Evolutionary conservation across 495 filamentous ascomycete species (phyloP), one percentile per base, ranked within the genome.

Genomic region (Penicillium paradoxum): DNA sequence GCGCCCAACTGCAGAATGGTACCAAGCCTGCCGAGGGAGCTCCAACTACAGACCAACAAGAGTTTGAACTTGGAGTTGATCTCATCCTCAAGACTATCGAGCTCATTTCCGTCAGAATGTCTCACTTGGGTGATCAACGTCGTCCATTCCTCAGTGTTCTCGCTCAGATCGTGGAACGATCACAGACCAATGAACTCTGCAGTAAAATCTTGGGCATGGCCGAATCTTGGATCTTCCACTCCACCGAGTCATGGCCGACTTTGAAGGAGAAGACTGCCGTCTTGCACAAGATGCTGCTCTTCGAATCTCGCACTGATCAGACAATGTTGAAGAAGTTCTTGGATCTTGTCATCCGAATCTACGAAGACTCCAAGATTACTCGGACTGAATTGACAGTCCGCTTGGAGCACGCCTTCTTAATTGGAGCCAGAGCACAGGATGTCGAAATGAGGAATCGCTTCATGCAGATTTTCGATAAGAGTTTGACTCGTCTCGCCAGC

Each of bases 261-360:
- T 73, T 97, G 4, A 99, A 99, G 65, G 95, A 99, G 70, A 97
- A 97, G 73, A 96, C 90, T 1, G 95, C 95, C 1, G 92, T 99
- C 0, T 66, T 99, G 15, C 88, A 90, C 60, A 99, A 99, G 70
- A 99, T 99, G 95, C 72, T 97, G 34, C 82, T 90, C 0, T 97
- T 99, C 53, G 95, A 99, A 65, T 80, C 86, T 44, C 81, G 91
- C 19, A 67, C 78, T 10, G 91, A 97, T 66, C 83, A 82, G 27
- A 86, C 87, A 0, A 84, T 97, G 72, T 73, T 97, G 34, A 89
- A 83, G 59, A 89, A 89, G 63, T 99, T 97, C 76, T 79, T 99
- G 34, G 87, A 99, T 43, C 80, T 99, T 34, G 91, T 99, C 17
- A 96, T 97, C 55, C 83, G 91, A 36, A 96, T 99, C 33, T 99